Percentiles rank a stretch among this genome's conserved stretches.
Conservation (phyloP, 345 rosid species). For the Nasturtium officinale region DNA sequence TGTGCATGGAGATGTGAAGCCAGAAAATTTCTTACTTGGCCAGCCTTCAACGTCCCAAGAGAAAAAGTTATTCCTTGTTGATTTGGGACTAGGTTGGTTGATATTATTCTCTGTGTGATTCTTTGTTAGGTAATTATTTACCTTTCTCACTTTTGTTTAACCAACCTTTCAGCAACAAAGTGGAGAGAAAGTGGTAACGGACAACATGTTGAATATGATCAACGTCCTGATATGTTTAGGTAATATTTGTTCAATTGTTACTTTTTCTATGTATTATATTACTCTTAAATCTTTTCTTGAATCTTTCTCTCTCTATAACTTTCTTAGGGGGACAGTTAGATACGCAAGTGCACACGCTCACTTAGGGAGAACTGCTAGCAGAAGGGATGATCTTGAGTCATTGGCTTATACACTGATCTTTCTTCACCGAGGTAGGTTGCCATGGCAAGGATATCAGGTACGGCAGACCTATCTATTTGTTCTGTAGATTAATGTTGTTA, state of each 20-base stretch:
- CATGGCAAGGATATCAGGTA: constrained; percentile 99
- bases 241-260: constrained; percentile 30
- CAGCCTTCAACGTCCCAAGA: constrained; percentile 85
- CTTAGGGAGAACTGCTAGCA: constrained; percentile 94
- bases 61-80: constrained; percentile 90
- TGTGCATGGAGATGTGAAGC: constrained; percentile 98
- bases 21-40: constrained; percentile 93
- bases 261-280: not conserved
- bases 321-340: constrained; percentile 89
- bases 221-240: constrained; percentile 99
- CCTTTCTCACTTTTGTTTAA: constrained; percentile 11
- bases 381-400: constrained; percentile 98
- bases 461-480: constrained; percentile 14
- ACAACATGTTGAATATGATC: constrained; percentile 93
- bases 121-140: constrained; percentile 24
- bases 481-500: constrained; percentile 16
- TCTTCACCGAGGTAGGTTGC: constrained; percentile 91
- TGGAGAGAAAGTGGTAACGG: constrained; percentile 85
- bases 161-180: constrained; percentile 70
- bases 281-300: constrained; percentile 8
- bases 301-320: constrained; percentile 13
- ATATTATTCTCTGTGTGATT: constrained; percentile 23
- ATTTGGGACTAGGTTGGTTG: constrained; percentile 78
- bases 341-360: constrained; percentile 99
- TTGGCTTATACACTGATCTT: constrained; percentile 95